Conservation (phyloP, 768 basidiomycete species). For the Mycena polygramma region DNA sequence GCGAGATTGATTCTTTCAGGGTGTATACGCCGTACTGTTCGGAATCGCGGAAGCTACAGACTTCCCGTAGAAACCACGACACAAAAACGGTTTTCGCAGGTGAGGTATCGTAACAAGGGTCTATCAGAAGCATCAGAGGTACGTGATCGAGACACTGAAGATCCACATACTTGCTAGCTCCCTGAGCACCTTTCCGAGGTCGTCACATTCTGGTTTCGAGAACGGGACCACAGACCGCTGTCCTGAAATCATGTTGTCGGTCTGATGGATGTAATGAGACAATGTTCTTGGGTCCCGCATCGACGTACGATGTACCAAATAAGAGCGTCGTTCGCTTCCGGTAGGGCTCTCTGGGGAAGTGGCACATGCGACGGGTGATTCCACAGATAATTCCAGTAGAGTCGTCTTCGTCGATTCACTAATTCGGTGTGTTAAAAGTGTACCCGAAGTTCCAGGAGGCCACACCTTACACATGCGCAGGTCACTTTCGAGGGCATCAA, state of each 20-base stretch:
- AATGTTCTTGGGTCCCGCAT: neutral
- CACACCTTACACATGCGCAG: conserved; percentile 43
- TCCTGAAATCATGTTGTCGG: conserved; percentile 64
- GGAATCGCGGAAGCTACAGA: conserved; percentile 53
- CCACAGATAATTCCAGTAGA: conserved; percentile 68
- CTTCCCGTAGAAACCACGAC: conserved; percentile 64
- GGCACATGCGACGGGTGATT: conserved; percentile 61
- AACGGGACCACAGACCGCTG: conserved; percentile 62
- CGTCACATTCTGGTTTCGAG: conserved; percentile 66
- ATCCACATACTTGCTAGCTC: conserved; percentile 48
- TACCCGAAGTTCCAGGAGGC: neutral
- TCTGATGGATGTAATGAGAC: conserved; percentile 39
- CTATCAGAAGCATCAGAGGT: conserved; percentile 37
- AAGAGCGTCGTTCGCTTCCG: conserved; percentile 63
- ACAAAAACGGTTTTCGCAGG: conserved; percentile 60
- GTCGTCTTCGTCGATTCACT: conserved; percentile 61
- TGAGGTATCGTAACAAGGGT: conserved; percentile 49
- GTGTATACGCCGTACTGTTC: conserved; percentile 60
- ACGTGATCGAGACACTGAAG: neutral
- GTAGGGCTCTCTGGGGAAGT: conserved; percentile 55
- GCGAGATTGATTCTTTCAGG: conserved; percentile 44
- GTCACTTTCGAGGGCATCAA: conserved; percentile 44
- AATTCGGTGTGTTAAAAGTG: neutral
- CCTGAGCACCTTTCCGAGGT: conserved; percentile 56
- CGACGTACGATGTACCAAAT: conserved; percentile 61